Conservation (phyloP, 768 basidiomycete genomes). For the Serpula lacrymans region DNA sequence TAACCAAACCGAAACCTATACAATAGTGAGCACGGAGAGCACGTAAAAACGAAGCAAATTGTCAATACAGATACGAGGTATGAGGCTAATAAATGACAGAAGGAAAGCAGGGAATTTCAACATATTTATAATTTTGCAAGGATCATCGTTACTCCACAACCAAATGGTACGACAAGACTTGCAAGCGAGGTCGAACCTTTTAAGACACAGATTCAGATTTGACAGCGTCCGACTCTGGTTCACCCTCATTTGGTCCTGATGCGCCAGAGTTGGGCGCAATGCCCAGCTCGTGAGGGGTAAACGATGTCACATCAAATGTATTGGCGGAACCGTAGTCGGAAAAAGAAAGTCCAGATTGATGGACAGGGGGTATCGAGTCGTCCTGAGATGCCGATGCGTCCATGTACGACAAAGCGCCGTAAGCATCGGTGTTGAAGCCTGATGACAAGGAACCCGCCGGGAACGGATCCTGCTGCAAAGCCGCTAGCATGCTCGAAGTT, state of each 20-base stretch:
- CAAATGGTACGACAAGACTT: conserved; percentile 12
- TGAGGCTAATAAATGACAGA: conserved; percentile 35
- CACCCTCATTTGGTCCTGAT: no score
- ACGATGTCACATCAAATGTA: conserved; percentile 69
- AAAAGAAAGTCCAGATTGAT: conserved; percentile 65
- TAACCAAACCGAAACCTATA: conserved; percentile 24
- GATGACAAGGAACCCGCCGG: conserved; percentile 56
- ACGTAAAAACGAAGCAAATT: conserved; percentile 25
- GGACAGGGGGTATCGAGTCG: conserved; percentile 56
- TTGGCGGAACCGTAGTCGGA: conserved; percentile 64
- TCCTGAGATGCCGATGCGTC: conserved; percentile 65
- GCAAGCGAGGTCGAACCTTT: conserved; percentile 12
- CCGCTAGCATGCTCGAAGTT: conserved; percentile 88
- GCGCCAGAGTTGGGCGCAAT: conserved; percentile 42
- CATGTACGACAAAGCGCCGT: conserved; percentile 72
- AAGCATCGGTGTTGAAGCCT: conserved; percentile 65
- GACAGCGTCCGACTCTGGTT: conserved; percentile 62
- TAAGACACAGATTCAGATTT: conserved; percentile 57
- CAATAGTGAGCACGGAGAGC: conserved; percentile 29
- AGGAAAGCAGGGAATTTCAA: conserved; percentile 19
- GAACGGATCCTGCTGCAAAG: conserved; percentile 76
- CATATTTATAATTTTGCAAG: conserved; percentile 28
- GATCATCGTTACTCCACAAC: conserved; percentile 27
- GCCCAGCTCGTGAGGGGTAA: conserved; percentile 63
- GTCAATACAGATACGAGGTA: conserved; percentile 36